Conservation (phyloP, 164 flowering plant genomes). For the Liriodendron chinense region DNA sequence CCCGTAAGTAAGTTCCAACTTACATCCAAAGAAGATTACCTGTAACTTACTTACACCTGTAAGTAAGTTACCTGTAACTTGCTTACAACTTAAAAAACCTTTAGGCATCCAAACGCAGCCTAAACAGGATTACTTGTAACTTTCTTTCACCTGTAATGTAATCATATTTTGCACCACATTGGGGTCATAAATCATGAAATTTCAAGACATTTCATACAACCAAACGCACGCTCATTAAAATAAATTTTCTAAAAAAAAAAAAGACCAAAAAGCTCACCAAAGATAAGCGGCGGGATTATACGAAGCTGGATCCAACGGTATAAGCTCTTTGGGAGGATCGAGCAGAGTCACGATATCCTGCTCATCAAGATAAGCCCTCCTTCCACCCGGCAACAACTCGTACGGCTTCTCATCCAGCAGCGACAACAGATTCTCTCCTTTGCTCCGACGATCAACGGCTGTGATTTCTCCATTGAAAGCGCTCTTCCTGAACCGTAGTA, state of each 20-base stretch:
- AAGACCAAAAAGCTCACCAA: slow-evolving; percentile 36
- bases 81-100: too few relatives aligned
- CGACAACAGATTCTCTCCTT: slow-evolving; percentile 18
- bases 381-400: slow-evolving; percentile 40
- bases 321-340: slow-evolving; percentile 70
- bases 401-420: slow-evolving; percentile 59
- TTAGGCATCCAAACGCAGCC: too few relatives aligned
- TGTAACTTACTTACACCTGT: too few relatives aligned
- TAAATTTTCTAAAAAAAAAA: not conserved
- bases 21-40: too few relatives aligned
- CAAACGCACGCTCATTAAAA: not conserved
- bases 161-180: too few relatives aligned
- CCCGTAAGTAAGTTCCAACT: too few relatives aligned
- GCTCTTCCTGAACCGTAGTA: not conserved
- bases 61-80: too few relatives aligned
- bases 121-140: too few relatives aligned
- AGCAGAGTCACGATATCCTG: slow-evolving; percentile 62
- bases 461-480: slow-evolving; percentile 9
- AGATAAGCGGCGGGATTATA: slow-evolving; percentile 79
- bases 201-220: too few relatives aligned
- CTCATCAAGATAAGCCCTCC: slow-evolving; percentile 52
- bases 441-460: slow-evolving; percentile 28
- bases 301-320: slow-evolving; percentile 68
- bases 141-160: too few relatives aligned
- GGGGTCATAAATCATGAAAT: too few relatives aligned